Evolutionary conservation across 305 asterid genomes (phyloP).

Genomic region (Ilex paraguariensis): DNA sequence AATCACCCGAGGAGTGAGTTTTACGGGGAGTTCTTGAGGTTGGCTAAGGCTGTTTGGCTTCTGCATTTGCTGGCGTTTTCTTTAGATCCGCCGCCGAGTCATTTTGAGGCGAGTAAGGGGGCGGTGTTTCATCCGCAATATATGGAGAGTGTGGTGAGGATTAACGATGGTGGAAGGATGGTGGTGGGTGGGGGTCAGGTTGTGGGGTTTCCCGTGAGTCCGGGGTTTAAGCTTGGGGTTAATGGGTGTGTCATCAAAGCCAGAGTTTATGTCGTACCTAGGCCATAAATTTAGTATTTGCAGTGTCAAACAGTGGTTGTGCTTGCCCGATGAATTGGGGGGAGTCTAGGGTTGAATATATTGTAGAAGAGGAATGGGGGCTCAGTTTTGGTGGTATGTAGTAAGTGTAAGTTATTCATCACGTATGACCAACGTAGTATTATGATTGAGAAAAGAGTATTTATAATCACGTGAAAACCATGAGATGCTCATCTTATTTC

Average conservation of each 20-base stretch:
- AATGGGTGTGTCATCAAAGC: slow-evolving; percentile 72
- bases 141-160: slow-evolving; percentile 81
- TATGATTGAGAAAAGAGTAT: no score
- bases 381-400: no score
- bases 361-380: no score
- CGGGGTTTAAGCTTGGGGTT: slow-evolving; percentile 74
- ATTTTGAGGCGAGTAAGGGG: slow-evolving; percentile 83
- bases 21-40: slow-evolving; percentile 64
- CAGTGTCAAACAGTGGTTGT: no score
- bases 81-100: slow-evolving; percentile 78
- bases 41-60: slow-evolving; percentile 92
- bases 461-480: no score
- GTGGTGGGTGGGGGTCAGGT: slow-evolving; percentile 37
- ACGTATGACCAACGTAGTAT: no score
- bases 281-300: background rate
- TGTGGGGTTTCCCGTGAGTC: slow-evolving; percentile 87
- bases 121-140: slow-evolving; percentile 84
- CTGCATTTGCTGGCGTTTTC: slow-evolving; percentile 90
- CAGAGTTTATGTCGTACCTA: slow-evolving; percentile 69
- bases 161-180: slow-evolving; percentile 41
- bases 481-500: no score
- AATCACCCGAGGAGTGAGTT: slow-evolving; percentile 90
- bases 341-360: no score
- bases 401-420: no score
- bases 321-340: no score